Evolutionary conservation across 257 asterid species (phyloP), one percentile per base, ranked within the genome.

Genomic region (Mitragyna speciosa): DNA sequence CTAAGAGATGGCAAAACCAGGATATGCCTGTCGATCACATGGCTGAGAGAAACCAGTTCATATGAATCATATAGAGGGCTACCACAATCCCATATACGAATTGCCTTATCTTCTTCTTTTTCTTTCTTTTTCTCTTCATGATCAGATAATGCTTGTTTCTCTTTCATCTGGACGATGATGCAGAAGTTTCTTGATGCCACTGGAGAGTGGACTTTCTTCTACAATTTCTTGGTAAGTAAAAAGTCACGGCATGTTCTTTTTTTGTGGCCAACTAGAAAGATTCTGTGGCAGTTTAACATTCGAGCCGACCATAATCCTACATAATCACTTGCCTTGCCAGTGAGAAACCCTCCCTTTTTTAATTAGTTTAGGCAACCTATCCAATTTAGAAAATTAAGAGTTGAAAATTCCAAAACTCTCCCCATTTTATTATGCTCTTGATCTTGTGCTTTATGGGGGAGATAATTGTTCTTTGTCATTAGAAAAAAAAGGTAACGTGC

Each of bases 1-100:
- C 61, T 71, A 1, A 72, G 74, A 82, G 86, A 76, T 36, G 95
- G 92, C 65, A 88, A 78, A 26, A 54, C 15, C 92, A 90, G 86
- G 48, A 83, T 48, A 22, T 91, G 86, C 63, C 87, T 86, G 75
- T 93, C 98, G 43, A 91, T 79, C 22, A 87, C 30, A 78, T 90
- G 91, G 88, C 85, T 85, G 0, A 93, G 52, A 1, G 93, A 83
- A 68, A 81, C 91, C 45, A 93, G 64, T 66, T 93, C 97, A 63
- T 87, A 84, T 0, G 97, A 86, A 84, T 91, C 97, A 66, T 93
- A 93, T 1, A 93, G 66, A 47, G 94, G 94, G 82, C 97, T 93
- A n/a, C 90, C 95, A 82, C 97, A 91, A 80, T 89, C 97, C 95
- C 96, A 90, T 36, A 86, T 68, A 14, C 10, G 52, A 41, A 19